Evolutionary conservation across 768 basidiomycete species (phyloP), one percentile per base, ranked within the genome.

Genomic region (Lyophyllum shimeji): DNA sequence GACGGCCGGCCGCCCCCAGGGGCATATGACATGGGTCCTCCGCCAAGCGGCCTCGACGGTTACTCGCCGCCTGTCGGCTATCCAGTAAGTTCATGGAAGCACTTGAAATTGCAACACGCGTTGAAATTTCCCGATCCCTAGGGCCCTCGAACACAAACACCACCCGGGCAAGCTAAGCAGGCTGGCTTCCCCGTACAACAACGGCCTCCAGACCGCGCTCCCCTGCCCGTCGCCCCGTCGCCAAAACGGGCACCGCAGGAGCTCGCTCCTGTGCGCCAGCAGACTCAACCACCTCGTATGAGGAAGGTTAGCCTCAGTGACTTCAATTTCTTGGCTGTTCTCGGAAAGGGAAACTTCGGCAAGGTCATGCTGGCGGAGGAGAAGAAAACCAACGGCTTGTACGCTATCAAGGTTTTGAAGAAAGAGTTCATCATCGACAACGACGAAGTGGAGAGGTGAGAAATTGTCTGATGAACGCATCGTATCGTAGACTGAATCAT

Each of bases 351-450:
- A 64, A 99, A 98, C 74, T 99, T 99, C 67, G 97, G 97, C 54
- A 99, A 99, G 72, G 97, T 99, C 73, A 99, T 99, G 97, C 76
- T 99, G 56, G 97, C 97, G 9, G 97, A 99, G 73, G 97, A 99
- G 80, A 99, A 99, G 84, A 86, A 81, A 70, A 82, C 86, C 49
- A 92, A 85, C 63, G 85, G 82, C 49, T 73, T 98, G 53, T 98
- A 90, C 68, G 97, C 97, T n/a, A 98, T 99, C 79, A 99, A 99
- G 74, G 97, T 99, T n/a, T 69, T 99, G 69, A 99, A 99, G 82
- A 99, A 99, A 70, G 97, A 98, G 74, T 98, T 99, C 68, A 98
- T 99, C 70, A 98, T 99, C 65, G 97, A 99, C 70, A 98, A 99
- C 59, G 97, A 99, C 71, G 97, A 98, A 78, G 95, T 99, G 2